These are phyloP conservation scores for Vitis hybrid DNA, from an alignment of 177 flowering plant species.

Conservation along the genomic window DNA sequence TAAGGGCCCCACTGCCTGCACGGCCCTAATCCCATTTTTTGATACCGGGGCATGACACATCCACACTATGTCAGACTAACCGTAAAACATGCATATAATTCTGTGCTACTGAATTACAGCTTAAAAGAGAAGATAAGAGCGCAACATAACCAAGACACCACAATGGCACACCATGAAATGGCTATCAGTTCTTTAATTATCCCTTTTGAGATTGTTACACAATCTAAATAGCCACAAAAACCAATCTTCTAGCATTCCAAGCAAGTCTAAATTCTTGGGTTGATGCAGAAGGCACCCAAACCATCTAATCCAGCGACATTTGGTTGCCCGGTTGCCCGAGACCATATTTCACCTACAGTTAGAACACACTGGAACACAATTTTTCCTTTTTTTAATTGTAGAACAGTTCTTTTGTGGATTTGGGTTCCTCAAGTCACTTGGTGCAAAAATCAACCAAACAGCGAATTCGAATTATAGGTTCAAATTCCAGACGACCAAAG, in stretches of 20 bases:
- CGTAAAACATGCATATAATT: background rate
- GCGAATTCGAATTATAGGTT: too few species aligned
- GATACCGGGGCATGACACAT: background rate
- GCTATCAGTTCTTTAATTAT: background rate
- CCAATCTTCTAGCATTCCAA: background rate
- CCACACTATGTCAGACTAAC: background rate
- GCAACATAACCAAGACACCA: background rate
- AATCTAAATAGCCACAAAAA: background rate
- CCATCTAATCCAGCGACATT: too few species aligned
- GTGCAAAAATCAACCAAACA: too few species aligned
- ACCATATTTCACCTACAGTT: too few species aligned
- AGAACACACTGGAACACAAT: too few species aligned
- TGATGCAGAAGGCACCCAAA: too few species aligned
- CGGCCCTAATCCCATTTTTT: constrained; percentile 31
- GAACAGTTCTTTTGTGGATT: too few species aligned
- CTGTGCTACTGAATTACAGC: background rate
- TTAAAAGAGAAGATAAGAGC: background rate
- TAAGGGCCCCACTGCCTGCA: constrained; percentile 19
- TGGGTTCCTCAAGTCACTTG: too few species aligned
- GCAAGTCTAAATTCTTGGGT: too few species aligned
- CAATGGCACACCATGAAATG: background rate
- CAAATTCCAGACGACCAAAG: too few species aligned
- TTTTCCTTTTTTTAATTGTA: too few species aligned
- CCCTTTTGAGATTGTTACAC: background rate
- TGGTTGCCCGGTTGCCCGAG: too few species aligned